Base-by-base conservation (phyloP, 1,139 yeast species). In the Sugiyamaella paludigena region DNA sequence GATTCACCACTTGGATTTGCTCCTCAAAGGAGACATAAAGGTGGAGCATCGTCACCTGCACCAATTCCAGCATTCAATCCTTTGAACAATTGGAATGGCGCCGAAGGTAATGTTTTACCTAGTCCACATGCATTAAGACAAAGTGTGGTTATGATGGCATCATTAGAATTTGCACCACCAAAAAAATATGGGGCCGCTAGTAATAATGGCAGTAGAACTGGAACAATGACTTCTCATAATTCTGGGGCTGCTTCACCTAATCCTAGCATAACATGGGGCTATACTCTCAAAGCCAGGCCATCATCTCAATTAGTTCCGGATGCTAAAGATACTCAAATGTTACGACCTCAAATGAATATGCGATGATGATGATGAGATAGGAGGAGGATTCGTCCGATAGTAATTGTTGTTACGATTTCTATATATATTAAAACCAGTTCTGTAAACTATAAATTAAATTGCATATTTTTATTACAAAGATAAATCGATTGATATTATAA, bases 81-180 rank as follows among this genome's bases (percentile, higher is more conserved):
- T 8, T 49, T 59, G 12, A 49, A 51, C 39, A 46, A 44, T 40
- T 48, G 51, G 51, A 39, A 34, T 26, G 32, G 36, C 26, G 34
- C 34, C 6, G 49, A 45, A n/a, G 52, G 45, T 13, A 36, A 16
- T 19, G 55, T 56, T 11, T 48, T 66, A 35, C 68, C 69, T 24
- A 58, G 64, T 29, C 69, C 71, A 7, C 60, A 60, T 31, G 64
- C 58, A 28, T 19, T 67, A 43, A 57, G 69, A 24, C 54, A 61
- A 39, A 60, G 66, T 47, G 60, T 65, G 15, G 60, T 58, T n/a
- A 47, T 62, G 52, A 54, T 58, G 50, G 46, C 64, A 16, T 56
- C 61, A 13, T 54, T 62, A 36, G 68, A 64, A 43, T 67, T 65
- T 49, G 60, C 65, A 8, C 69, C 70, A 1, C 65, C 65, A 6